Evolutionary conservation across 805 yeast species (phyloP).

Genomic region (Nakazawaea peltata): DNA sequence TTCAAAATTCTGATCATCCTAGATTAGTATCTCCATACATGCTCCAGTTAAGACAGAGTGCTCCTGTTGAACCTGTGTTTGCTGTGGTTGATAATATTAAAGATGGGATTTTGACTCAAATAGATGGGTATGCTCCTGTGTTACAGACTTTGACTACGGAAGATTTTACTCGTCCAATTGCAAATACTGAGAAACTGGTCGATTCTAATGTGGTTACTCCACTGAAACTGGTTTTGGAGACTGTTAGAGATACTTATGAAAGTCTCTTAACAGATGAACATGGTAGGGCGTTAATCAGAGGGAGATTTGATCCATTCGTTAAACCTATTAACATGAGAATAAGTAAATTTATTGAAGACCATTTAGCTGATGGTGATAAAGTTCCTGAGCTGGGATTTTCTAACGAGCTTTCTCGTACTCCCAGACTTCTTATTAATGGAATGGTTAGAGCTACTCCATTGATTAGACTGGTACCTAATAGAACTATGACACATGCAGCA

Average conservation of each 20-base stretch:
- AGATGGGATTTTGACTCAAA: conserved; percentile 43
- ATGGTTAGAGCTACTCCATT: conserved; percentile 29
- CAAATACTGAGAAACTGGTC: conserved; percentile 24
- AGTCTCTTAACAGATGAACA: conserved; percentile 41
- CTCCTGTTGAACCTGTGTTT: conserved; percentile 36
- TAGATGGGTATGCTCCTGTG: conserved; percentile 56
- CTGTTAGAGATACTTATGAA: conserved; percentile 40
- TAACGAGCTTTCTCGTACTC: conserved; percentile 52
- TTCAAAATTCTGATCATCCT: conserved; percentile 15
- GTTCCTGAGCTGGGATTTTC: conserved; percentile 36
- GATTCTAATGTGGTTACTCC: conserved; percentile 35
- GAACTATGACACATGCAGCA: conserved; percentile 25
- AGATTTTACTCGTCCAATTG: conserved; percentile 45
- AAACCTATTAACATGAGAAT: conserved; percentile 53
- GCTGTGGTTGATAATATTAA: conserved; percentile 41
- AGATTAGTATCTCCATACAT: conserved; percentile 15
- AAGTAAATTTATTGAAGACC: conserved; percentile 32
- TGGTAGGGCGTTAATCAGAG: conserved; percentile 56
- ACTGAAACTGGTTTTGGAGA: conserved; percentile 35
- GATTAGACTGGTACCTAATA: conserved; percentile 25
- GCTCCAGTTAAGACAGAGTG: conserved; percentile 16
- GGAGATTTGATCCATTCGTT: conserved; percentile 55
- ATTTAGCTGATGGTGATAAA: conserved; percentile 37
- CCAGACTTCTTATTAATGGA: conserved; percentile 32
- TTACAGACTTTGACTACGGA: conserved; percentile 45